phyloP scores from a whole-genome alignment of 2,329 filamentous ascomycete genomes.

The Lecanosticta acicola region DNA sequence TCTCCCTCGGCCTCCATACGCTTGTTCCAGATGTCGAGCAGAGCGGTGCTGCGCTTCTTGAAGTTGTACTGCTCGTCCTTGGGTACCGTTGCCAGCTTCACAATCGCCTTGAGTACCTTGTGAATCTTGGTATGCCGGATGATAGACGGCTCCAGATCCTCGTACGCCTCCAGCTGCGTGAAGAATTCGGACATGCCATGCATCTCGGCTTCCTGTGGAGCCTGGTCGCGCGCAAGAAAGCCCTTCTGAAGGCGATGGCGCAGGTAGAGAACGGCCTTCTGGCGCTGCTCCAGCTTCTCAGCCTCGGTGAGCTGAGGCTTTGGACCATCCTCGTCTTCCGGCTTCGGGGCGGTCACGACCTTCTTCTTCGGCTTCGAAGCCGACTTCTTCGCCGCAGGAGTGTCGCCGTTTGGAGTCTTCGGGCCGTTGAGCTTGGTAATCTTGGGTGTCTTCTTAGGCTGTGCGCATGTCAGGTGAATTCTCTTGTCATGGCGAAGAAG shows the following conservation, averaged over 20 bases:
- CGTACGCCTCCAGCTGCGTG: conserved; percentile 71
- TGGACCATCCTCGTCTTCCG: conserved; percentile 53
- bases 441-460: conserved; percentile 49
- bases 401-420: conserved; percentile 37
- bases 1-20: conserved; percentile 48
- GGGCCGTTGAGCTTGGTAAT: conserved; percentile 43
- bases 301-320: conserved; percentile 51
- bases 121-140: conserved; percentile 94
- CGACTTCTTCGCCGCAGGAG: conserved; percentile 33
- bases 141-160: conserved; percentile 79
- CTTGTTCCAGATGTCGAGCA: conserved; percentile 87
- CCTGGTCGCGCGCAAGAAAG: conserved; percentile 75
- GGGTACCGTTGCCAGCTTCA: conserved; percentile 81
- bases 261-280: conserved; percentile 76
- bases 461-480: conserved; percentile 16
- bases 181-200: conserved; percentile 70
- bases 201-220: conserved; percentile 84
- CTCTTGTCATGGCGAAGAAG: not conserved
- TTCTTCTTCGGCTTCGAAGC: conserved; percentile 57
- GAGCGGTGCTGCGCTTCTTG: conserved; percentile 70
- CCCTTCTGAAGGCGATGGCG: conserved; percentile 94
- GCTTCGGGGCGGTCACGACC: conserved; percentile 46
- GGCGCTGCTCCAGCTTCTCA: conserved; percentile 52
- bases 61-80: conserved; percentile 85
- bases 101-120: conserved; percentile 92